phyloP scores from a whole-genome alignment of 371 early-diverging fungal genomes.

The Encephalitozoon hellem region DNA sequence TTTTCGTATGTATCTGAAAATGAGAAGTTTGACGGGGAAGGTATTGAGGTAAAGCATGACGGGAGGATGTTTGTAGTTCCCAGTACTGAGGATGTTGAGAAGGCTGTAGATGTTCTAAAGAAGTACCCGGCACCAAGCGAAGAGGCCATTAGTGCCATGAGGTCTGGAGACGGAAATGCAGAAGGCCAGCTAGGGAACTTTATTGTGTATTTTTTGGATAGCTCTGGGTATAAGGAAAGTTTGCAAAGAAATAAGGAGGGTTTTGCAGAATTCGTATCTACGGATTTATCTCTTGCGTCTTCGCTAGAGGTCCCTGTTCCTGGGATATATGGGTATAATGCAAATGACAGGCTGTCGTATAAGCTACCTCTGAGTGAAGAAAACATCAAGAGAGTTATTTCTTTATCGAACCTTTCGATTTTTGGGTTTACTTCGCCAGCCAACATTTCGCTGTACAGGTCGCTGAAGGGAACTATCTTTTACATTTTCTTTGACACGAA shows the following conservation, averaged over 20 bases:
- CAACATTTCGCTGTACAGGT: conserved; percentile 26
- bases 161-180: background rate
- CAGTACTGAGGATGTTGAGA: background rate
- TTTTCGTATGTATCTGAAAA: background rate
- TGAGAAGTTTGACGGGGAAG: background rate
- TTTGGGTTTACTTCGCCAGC: conserved; percentile 9
- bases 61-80: background rate
- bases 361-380: background rate
- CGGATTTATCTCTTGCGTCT: conserved; percentile 38
- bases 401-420: conserved; percentile 15
- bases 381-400: background rate
- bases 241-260: background rate
- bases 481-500: conserved; percentile 40
- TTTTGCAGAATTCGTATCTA: conserved; percentile 34
- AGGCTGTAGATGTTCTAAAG: background rate
- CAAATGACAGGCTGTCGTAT: conserved; percentile 29
- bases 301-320: conserved; percentile 39
- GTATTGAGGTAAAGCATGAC: background rate
- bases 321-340: conserved; percentile 49
- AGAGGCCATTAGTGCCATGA: background rate
- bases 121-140: background rate
- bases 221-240: background rate
- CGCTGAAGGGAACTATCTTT: conserved; percentile 4
- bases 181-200: background rate
- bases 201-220: background rate